phyloP scores from a whole-genome alignment of 1,284 basidiomycete genomes.

The Pseudozyma tsukubaensis region DNA sequence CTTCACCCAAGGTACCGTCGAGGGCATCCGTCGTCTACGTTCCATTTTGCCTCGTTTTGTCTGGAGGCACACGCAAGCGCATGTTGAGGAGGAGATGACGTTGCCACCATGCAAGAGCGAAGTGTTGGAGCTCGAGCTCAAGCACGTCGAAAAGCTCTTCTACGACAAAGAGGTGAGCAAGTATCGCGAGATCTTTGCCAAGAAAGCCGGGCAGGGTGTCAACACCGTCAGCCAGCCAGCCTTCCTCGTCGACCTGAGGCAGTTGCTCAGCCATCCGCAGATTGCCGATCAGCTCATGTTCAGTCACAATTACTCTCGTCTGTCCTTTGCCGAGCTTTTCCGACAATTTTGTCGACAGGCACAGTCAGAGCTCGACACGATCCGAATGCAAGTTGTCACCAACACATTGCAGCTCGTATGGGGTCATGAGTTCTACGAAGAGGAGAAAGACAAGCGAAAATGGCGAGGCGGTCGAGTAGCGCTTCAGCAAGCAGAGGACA shows the following conservation, averaged over 20 bases:
- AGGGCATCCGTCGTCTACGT: slow-evolving; percentile 44
- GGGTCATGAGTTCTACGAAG: slow-evolving; percentile 46
- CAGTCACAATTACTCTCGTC: slow-evolving; percentile 33
- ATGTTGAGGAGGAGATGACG: slow-evolving; percentile 49
- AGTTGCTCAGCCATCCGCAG: slow-evolving; percentile 56
- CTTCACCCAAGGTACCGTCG: slow-evolving; percentile 43
- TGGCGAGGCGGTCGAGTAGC: slow-evolving; percentile 33
- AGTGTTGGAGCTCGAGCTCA: slow-evolving; percentile 42
- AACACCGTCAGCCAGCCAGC: slow-evolving; percentile 23
- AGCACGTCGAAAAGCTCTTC: slow-evolving; percentile 50
- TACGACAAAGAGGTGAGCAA: slow-evolving; percentile 53
- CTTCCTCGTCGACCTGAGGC: slow-evolving; percentile 46
- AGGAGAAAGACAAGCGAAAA: slow-evolving; percentile 29
- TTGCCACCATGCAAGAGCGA: slow-evolving; percentile 46
- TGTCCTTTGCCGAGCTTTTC: slow-evolving; percentile 51
- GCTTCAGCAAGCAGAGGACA: slow-evolving; percentile 14
- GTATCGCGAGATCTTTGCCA: slow-evolving; percentile 26
- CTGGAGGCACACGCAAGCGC: slow-evolving; percentile 52
- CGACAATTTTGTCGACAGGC: slow-evolving; percentile 31
- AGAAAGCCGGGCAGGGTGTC: slow-evolving; percentile 22
- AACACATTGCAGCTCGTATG: slow-evolving; percentile 41
- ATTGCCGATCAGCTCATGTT: slow-evolving; percentile 47
- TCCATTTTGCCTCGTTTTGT: slow-evolving; percentile 44
- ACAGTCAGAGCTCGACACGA: slow-evolving; percentile 35
- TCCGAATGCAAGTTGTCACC: slow-evolving; percentile 34